These are phyloP conservation scores for Vaccinium darrowii DNA, from an alignment of 148 eudicot species.

Conservation along the genomic window DNA sequence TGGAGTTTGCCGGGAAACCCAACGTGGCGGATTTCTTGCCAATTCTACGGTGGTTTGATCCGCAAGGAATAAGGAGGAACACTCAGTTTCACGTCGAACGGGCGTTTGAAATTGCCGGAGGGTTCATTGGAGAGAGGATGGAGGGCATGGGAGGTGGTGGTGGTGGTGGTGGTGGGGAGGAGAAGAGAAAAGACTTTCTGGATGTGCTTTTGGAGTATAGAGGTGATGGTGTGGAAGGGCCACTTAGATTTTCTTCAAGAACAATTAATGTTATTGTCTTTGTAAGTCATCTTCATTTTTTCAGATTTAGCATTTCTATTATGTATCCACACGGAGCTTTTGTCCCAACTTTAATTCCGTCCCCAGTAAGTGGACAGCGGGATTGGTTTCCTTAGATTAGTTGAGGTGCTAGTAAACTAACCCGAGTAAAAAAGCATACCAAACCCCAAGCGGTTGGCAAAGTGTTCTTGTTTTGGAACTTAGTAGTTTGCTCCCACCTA, in stretches of 20 bases:
- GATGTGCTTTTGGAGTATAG: constrained; percentile 31
- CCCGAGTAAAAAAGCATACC: no score
- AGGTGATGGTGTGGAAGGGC: constrained; percentile 27
- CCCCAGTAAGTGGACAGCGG: no score
- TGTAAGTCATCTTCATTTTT: constrained; percentile 14
- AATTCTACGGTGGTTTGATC: constrained; percentile 27
- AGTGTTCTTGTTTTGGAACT: no score
- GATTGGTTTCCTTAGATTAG: no score
- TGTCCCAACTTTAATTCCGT: no score
- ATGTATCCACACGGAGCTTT: no score
- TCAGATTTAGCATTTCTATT: no score
- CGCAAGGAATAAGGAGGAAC: constrained; percentile 25
- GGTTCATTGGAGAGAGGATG: constrained; percentile 25
- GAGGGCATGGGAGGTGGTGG: background rate
- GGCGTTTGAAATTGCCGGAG: constrained; percentile 24
- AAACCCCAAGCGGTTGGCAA: no score
- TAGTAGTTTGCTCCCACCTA: no score
- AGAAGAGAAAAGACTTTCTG: constrained; percentile 24
- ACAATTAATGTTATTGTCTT: constrained; percentile 32
- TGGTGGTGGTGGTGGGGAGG: background rate
- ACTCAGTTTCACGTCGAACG: constrained; percentile 22
- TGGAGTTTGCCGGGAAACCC: constrained; percentile 36
- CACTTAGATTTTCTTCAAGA: constrained; percentile 23
- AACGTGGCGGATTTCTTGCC: constrained; percentile 48
- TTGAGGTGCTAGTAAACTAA: no score